Evolutionary conservation across 306 rosid species (phyloP).

Genomic region (Acacia acuminata): DNA sequence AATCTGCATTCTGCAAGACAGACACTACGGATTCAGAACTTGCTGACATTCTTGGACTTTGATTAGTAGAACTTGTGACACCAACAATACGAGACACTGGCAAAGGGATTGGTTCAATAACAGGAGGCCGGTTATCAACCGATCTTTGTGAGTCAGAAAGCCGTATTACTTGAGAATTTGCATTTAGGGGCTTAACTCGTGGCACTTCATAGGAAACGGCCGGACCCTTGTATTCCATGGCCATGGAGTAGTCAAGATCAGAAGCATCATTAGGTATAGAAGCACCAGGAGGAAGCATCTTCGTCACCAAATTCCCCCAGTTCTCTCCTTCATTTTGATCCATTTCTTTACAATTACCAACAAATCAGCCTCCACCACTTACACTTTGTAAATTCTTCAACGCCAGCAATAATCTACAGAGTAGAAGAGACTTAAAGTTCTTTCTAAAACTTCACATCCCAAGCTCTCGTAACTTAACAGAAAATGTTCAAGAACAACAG

Average conservation of each 20-base stretch:
- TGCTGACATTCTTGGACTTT: conserved; percentile 78
- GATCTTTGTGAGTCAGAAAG: conserved; percentile 62
- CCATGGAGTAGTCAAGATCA: conserved; percentile 83
- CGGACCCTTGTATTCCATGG: conserved; percentile 86
- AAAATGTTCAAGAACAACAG: conserved; percentile 13
- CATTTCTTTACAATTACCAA: conserved; percentile 36
- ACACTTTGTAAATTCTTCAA: conserved; percentile 21
- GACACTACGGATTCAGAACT: conserved; percentile 95
- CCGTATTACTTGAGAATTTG: conserved; percentile 44
- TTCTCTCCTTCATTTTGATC: conserved; percentile 62
- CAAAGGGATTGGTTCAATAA: conserved; percentile 74
- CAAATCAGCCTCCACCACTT: neutral
- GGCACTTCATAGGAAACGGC: conserved; percentile 80
- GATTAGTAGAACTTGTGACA: conserved; percentile 64
- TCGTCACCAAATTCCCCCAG: conserved; percentile 75
- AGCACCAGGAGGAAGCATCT: conserved; percentile 91
- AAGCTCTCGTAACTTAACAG: conserved; percentile 24
- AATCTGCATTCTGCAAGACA: conserved; percentile 84
- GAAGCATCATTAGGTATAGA: conserved; percentile 75
- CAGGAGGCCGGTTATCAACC: conserved; percentile 39
- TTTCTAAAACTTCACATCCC: conserved; percentile 23
- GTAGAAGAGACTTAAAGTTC: neutral
- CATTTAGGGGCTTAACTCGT: conserved; percentile 73
- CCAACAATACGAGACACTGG: conserved; percentile 85
- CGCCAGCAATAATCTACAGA: conserved; percentile 24